These are phyloP conservation scores for Caryopteris hybrid DNA, from an alignment of 305 asterid species.

Conservation along the genomic window DNA sequence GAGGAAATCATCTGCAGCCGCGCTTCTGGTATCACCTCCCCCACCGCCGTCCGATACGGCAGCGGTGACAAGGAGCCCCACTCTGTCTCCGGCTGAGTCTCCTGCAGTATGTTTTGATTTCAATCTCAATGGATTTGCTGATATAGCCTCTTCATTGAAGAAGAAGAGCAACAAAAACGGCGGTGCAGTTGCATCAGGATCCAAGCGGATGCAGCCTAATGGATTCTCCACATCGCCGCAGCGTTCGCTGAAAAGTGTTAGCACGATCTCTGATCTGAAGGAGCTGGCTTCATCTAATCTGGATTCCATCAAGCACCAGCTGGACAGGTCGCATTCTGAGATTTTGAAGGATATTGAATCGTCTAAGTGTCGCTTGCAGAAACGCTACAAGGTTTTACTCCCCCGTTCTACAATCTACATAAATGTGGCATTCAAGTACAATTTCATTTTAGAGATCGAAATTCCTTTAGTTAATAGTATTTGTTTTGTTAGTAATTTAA, in stretches of 20 bases:
- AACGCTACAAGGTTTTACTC: constrained; percentile 67
- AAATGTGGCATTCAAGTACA: background rate
- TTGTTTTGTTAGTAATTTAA: background rate
- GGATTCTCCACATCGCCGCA: constrained; percentile 37
- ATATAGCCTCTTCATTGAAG: constrained; percentile 36
- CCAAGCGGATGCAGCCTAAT: constrained; percentile 34
- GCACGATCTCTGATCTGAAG: constrained; percentile 55
- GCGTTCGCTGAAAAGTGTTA: constrained; percentile 30
- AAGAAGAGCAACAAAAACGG: constrained; percentile 27
- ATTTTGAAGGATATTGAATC: constrained; percentile 74
- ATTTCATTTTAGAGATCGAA: background rate
- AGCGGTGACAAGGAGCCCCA: constrained; percentile 29
- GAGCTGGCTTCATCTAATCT: constrained; percentile 49
- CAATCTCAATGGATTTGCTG: constrained; percentile 38
- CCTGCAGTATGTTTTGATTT: constrained; percentile 45
- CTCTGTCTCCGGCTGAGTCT: constrained; percentile 40
- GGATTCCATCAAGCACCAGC: constrained; percentile 54
- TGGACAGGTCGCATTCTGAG: constrained; percentile 71
- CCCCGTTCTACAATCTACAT: background rate
- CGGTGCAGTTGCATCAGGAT: constrained; percentile 25
- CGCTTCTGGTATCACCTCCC: constrained; percentile 35
- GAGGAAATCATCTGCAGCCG: constrained; percentile 42
- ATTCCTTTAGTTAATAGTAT: background rate
- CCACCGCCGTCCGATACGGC: constrained; percentile 25
- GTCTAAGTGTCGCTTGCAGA: constrained; percentile 70